Evolutionary conservation across 2,329 filamentous ascomycete species (phyloP).

Genomic region (Fusarium lyarnte): DNA sequence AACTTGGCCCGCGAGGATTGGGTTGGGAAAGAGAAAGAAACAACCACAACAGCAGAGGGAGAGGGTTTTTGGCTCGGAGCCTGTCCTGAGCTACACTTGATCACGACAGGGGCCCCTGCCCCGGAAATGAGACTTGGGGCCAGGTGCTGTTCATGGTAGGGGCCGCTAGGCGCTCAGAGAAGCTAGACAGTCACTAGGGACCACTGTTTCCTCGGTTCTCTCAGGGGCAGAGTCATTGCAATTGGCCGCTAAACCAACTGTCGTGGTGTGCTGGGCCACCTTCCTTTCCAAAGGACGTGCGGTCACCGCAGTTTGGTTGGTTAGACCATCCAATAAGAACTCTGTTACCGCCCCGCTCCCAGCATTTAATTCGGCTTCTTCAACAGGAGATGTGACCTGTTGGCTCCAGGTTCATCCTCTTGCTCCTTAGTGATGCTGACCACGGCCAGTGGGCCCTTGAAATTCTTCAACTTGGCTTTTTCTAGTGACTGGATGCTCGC

Average conservation of each 20-base stretch:
- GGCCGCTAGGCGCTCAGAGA: constrained; percentile 31
- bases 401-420: constrained; percentile 16
- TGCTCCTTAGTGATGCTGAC: neutral
- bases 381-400: constrained; percentile 25
- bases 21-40: constrained; percentile 36
- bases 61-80: constrained; percentile 29
- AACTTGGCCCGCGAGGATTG: constrained; percentile 42
- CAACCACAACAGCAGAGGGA: constrained; percentile 18
- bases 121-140: constrained; percentile 39
- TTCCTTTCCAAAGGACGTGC: constrained; percentile 22
- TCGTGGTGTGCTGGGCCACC: constrained; percentile 23
- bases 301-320: constrained; percentile 31
- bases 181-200: constrained; percentile 24
- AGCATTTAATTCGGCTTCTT: constrained; percentile 25
- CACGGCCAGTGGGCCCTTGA: constrained; percentile 3
- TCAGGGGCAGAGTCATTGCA: constrained; percentile 38
- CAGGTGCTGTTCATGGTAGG: constrained; percentile 22
- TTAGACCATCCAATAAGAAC: constrained; percentile 10
- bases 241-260: constrained; percentile 35
- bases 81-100: constrained; percentile 6
- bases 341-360: constrained; percentile 2
- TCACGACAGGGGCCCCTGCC: constrained; percentile 21
- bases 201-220: constrained; percentile 29
- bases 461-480: constrained; percentile 21
- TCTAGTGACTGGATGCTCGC: constrained; percentile 16